Base-by-base conservation (phyloP, 495 filamentous ascomycete genomes). In the Delitschia confertaspora region DNA sequence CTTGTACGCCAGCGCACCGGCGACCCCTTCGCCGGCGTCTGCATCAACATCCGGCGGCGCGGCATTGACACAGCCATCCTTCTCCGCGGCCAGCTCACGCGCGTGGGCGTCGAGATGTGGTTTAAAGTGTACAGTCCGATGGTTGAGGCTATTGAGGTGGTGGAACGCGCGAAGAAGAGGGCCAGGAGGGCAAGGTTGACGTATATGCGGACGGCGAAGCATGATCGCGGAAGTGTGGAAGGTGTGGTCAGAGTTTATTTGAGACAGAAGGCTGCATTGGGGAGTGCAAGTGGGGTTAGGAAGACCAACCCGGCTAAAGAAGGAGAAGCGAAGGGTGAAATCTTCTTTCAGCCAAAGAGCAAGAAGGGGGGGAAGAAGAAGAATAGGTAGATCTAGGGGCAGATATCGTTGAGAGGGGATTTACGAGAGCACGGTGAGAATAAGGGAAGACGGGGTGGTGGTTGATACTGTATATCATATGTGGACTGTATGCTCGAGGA, bases 21-120 rank as follows among this genome's bases (percentile, higher is more conserved):
- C 23, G 88, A 94, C 55, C 88, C 91, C 0, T 95, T 95, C 62
- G 72, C 86, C 10, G 91, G 91, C 21, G 83, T 93, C 8, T 81
- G 80, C 49, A 61, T 99, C 55, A 82, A 79, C 53, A 89, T 96
- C 58, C 79, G 87, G 20, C 70, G 88, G 25, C 74, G 76, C 4
- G 88, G 88, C 48, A 72, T 93, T 18, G 91, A 99, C 62, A 89
- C 85, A 4, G 81, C 79, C 1, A 75, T 96, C 31, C 63, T 95
- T 47, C 69, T 99, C 39, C 72, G 91, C 19, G 88, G 87, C 56
- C 76, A 88, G 51, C 61, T 99, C 40, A 80, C 78, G 31, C 72
- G 81, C 40, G 75, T 91, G 4, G 84, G 85, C 33, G 87, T 95
- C n/a, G 91, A 99, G 76, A 88, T 95, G 85, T 95, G 85, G 75